These are phyloP conservation scores for Orbilia blumenaviensis DNA, from an alignment of 2,329 filamentous ascomycete genomes.

Conservation along the genomic window DNA sequence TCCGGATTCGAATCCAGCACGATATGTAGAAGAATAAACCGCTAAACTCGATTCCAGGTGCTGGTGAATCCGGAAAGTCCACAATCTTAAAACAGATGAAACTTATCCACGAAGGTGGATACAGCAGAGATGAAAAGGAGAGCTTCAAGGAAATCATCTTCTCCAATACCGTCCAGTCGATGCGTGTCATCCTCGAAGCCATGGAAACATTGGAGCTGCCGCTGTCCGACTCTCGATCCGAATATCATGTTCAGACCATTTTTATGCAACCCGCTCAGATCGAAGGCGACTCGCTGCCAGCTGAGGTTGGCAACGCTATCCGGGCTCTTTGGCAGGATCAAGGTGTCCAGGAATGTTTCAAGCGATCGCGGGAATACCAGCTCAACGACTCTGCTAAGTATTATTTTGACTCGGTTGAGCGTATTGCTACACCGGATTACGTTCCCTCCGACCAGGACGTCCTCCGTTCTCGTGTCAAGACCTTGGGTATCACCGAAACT, in stretches of 20 bases:
- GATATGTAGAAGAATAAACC: background rate
- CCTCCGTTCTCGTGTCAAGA: slow-evolving; percentile 94
- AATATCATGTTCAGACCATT: slow-evolving; percentile 97
- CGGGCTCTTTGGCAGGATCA: slow-evolving; percentile 91
- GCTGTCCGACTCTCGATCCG: slow-evolving; percentile 87
- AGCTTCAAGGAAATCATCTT: slow-evolving; percentile 77
- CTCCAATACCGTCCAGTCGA: slow-evolving; percentile 75
- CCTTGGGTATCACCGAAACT: slow-evolving; percentile 95
- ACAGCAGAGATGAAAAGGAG: slow-evolving; percentile 81
- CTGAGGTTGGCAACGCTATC: slow-evolving; percentile 91
- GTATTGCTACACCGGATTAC: slow-evolving; percentile 89
- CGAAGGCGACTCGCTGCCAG: slow-evolving; percentile 91
- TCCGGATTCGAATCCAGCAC: background rate
- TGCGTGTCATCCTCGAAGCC: slow-evolving; percentile 74
- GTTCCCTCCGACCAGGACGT: slow-evolving; percentile 96
- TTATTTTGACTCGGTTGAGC: slow-evolving; percentile 95
- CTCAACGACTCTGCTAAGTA: slow-evolving; percentile 96
- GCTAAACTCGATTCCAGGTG: slow-evolving; percentile 68
- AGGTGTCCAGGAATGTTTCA: slow-evolving; percentile 93
- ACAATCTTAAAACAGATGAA: slow-evolving; percentile 98
- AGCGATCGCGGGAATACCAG: slow-evolving; percentile 93
- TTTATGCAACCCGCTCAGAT: slow-evolving; percentile 99
- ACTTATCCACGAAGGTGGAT: slow-evolving; percentile 98
- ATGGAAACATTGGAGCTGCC: slow-evolving; percentile 79
- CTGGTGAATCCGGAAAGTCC: slow-evolving; percentile 96